Percentiles rank a stretch among this genome's conserved stretches.
phyloP scores from a whole-genome alignment of 352 stramenopile genomes.

The Pythium guiyangense region DNA sequence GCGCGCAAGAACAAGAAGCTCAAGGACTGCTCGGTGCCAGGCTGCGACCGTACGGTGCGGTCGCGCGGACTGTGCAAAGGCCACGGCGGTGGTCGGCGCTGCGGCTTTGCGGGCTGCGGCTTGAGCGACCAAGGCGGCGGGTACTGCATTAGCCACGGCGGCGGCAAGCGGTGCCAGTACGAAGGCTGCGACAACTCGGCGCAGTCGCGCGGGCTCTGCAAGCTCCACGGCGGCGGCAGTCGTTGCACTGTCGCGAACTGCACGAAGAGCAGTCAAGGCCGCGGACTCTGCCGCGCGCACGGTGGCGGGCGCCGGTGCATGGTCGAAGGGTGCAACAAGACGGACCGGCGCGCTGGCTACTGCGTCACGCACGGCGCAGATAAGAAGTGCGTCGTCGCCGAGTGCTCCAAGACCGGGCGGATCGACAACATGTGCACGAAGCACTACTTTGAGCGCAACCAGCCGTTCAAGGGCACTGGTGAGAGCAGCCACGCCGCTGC shows the following conservation, averaged over 20 bases:
- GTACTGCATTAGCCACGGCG: constrained; percentile 81
- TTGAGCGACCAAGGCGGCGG: constrained; percentile 76
- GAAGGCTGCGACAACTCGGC: constrained; percentile 78
- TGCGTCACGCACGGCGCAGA: constrained; percentile 81
- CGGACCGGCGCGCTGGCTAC: constrained; percentile 66
- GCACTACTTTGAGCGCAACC: constrained; percentile 81
- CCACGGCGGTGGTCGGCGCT: constrained; percentile 70
- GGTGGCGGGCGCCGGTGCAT: constrained; percentile 80
- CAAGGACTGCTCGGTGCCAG: constrained; percentile 76
- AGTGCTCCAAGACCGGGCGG: constrained; percentile 80
- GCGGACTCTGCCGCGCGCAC: constrained; percentile 77
- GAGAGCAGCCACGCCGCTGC: not conserved
- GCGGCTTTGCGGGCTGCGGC: constrained; percentile 57
- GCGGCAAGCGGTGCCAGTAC: constrained; percentile 75
- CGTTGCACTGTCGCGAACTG: constrained; percentile 77
- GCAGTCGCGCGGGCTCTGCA: constrained; percentile 78
- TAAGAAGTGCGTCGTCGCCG: constrained; percentile 72
- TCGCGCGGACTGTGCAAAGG: constrained; percentile 79
- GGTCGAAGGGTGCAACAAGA: constrained; percentile 84
- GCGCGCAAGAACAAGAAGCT: constrained; percentile 79
- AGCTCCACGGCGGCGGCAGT: constrained; percentile 73
- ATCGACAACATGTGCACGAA: constrained; percentile 84
- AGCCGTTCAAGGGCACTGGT: constrained; percentile 17
- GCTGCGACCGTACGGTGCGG: constrained; percentile 69
- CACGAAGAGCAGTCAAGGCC: constrained; percentile 84